Evolutionary conservation across 352 stramenopile species (phyloP).

Genomic region (Globisporangium emineosum): DNA sequence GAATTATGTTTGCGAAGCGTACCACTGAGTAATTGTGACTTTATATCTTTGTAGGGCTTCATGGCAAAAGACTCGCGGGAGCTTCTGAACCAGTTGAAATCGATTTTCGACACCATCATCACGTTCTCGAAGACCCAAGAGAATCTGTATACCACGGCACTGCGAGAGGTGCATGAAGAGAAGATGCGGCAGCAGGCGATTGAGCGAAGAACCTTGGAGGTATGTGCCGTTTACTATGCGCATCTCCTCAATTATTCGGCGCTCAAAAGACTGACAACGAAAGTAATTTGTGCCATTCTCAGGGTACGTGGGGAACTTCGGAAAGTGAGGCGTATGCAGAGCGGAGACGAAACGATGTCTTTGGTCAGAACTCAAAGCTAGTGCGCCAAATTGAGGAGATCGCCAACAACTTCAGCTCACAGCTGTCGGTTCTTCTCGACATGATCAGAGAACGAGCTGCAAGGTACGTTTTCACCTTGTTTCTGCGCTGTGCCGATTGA

Average conservation of each 20-base stretch:
- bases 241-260: neutral
- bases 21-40: neutral
- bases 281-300: neutral
- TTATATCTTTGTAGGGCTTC: slow-evolving; percentile 50
- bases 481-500: neutral
- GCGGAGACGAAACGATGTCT: slow-evolving; percentile 30
- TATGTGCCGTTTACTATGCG: slow-evolving; percentile 15
- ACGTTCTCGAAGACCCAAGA: slow-evolving; percentile 82
- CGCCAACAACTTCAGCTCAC: slow-evolving; percentile 50
- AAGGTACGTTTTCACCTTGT: slow-evolving; percentile 28
- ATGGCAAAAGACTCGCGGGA: slow-evolving; percentile 77
- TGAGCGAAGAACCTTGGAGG: slow-evolving; percentile 46
- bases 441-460: slow-evolving; percentile 57
- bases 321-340: slow-evolving; percentile 49
- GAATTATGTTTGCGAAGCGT: no score
- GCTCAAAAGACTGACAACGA: neutral
- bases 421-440: slow-evolving; percentile 70
- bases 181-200: slow-evolving; percentile 48
- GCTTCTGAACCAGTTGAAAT: slow-evolving; percentile 72
- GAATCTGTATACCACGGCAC: slow-evolving; percentile 71
- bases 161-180: slow-evolving; percentile 67
- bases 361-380: slow-evolving; percentile 46
- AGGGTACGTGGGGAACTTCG: slow-evolving; percentile 62
- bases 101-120: slow-evolving; percentile 81
- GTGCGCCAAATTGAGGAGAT: slow-evolving; percentile 67